Evolutionary conservation across 495 filamentous ascomycete species (phyloP).

Genomic region (Letharia columbiana): DNA sequence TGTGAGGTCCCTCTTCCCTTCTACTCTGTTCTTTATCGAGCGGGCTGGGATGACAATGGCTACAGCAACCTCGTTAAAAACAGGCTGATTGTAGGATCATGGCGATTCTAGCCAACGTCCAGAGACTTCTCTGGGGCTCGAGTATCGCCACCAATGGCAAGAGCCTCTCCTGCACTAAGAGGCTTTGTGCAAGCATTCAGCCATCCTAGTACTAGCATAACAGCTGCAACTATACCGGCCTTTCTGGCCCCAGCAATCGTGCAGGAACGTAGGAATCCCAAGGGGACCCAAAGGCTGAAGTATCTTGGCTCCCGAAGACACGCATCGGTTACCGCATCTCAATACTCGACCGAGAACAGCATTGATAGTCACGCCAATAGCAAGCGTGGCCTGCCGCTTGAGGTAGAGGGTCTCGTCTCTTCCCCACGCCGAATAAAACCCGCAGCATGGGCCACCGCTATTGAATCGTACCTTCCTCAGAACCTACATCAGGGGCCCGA

Average conservation of each 20-base stretch:
- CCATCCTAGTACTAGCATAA: not conserved
- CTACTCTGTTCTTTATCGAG: not conserved
- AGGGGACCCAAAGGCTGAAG: not conserved
- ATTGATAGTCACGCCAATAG: not conserved
- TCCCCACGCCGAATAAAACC: constrained; percentile 20
- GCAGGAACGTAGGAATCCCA: not conserved
- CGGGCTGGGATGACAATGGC: not conserved
- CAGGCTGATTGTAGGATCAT: not conserved
- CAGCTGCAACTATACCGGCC: not conserved
- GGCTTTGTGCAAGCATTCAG: constrained; percentile 5
- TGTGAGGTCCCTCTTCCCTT: not conserved
- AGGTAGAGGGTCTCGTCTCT: constrained; percentile 7
- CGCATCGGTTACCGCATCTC: constrained; percentile 9
- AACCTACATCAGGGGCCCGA: constrained; percentile 26
- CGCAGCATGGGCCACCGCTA: constrained; percentile 35
- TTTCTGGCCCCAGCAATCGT: constrained; percentile 8
- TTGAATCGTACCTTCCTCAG: constrained; percentile 39
- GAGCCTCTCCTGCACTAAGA: constrained; percentile 1
- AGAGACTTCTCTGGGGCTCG: not conserved
- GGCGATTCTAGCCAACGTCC: not conserved
- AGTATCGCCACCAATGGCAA: constrained; percentile 6
- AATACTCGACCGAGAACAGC: not conserved
- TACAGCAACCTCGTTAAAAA: not conserved
- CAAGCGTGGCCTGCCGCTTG: not conserved
- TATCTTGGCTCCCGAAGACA: not conserved